Conservation (phyloP, 768 basidiomycete species). For the Podaxis mareebaensis region DNA sequence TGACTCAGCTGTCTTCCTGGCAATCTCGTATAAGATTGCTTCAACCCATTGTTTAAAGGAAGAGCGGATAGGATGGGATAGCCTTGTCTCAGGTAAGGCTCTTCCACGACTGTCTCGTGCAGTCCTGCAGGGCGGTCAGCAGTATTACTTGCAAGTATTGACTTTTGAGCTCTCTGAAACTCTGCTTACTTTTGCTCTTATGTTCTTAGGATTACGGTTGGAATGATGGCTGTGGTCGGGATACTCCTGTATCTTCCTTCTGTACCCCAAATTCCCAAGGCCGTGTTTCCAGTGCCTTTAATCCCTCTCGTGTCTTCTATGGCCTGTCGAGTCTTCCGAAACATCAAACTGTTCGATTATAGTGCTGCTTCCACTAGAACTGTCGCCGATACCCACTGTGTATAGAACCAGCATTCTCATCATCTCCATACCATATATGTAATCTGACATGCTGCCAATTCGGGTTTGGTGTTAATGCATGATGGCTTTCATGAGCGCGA, state of each 20-base stretch:
- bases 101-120: slow-evolving; percentile 27
- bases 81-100: slow-evolving; percentile 22
- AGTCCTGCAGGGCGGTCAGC: slow-evolving; percentile 30
- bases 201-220: not conserved
- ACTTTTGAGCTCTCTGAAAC: too few species aligned
- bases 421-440: too few species aligned
- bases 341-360: not conserved
- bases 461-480: too few species aligned
- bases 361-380: not conserved
- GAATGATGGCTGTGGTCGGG: not conserved
- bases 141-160: slow-evolving; percentile 21
- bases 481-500: too few species aligned
- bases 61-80: slow-evolving; percentile 13
- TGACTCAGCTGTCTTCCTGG: slow-evolving; percentile 35
- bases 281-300: not conserved
- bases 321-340: slow-evolving; percentile 3
- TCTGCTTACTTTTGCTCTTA: not conserved
- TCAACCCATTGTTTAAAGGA: slow-evolving; percentile 18
- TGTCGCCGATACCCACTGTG: not conserved
- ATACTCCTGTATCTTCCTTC: not conserved
- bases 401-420: too few species aligned
- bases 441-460: too few species aligned
- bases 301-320: not conserved
- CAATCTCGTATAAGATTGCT: slow-evolving; percentile 30
- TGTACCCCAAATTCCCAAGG: not conserved